Evolutionary conservation across 1,284 basidiomycete species (phyloP).

Genomic region (Takashimella tepidaria): DNA sequence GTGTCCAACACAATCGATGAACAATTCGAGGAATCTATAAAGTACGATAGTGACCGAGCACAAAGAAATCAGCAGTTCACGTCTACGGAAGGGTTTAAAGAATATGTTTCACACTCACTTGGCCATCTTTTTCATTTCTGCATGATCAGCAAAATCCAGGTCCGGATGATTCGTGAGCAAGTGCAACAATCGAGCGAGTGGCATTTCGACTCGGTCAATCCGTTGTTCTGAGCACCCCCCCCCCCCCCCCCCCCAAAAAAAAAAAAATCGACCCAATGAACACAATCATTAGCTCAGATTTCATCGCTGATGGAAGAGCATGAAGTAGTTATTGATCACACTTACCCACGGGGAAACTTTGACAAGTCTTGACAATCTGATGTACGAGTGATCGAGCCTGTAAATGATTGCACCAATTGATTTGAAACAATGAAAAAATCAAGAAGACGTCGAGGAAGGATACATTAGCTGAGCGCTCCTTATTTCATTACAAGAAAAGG

Average conservation of each 20-base stretch:
- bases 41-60: neutral
- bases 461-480: too few relatives aligned
- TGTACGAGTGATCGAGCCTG: neutral
- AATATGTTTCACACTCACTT: slow-evolving; percentile 62
- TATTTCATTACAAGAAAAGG: too few relatives aligned
- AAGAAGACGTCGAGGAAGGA: neutral
- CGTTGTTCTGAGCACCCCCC: slow-evolving; percentile 54
- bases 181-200: slow-evolving; percentile 80
- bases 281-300: neutral
- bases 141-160: slow-evolving; percentile 44
- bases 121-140: slow-evolving; percentile 64
- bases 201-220: slow-evolving; percentile 67
- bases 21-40: slow-evolving; percentile 88
- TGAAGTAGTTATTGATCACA: neutral
- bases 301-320: neutral
- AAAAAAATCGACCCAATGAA: slow-evolving; percentile 10
- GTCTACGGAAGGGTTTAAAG: neutral
- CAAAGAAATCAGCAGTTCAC: slow-evolving; percentile 4
- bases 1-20: slow-evolving; percentile 68
- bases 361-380: slow-evolving; percentile 10
- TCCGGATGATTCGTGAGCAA: slow-evolving; percentile 83
- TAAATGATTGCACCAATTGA: neutral
- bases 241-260: too few relatives aligned
- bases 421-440: neutral
- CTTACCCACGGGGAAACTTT: slow-evolving; percentile 10